These are phyloP conservation scores for Metschnikowia lachancei DNA, from an alignment of 805 yeast species.

Conservation along the genomic window DNA sequence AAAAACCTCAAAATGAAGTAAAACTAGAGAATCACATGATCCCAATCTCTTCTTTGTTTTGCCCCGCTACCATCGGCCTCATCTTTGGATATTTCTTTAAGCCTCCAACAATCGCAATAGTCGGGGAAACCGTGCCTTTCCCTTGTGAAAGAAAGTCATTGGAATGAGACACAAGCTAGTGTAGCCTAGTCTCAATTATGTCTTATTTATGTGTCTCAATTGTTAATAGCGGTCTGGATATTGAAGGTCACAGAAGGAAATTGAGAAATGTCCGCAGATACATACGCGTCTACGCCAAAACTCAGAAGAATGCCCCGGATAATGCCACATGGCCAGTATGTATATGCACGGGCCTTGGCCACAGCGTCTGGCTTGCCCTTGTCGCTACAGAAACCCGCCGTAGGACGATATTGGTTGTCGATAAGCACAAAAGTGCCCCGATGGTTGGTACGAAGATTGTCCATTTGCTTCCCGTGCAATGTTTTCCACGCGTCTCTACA, in stretches of 20 bases:
- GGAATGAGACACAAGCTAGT: too few relatives aligned
- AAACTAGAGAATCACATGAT: too few relatives aligned
- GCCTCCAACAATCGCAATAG: too few relatives aligned
- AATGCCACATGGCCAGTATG: constrained; percentile 75
- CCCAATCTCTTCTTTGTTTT: too few relatives aligned
- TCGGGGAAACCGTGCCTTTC: too few relatives aligned
- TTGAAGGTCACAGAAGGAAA: constrained; percentile 72
- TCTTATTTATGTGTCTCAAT: constrained; percentile 15
- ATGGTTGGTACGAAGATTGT: constrained; percentile 88
- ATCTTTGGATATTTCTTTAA: too few relatives aligned
- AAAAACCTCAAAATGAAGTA: too few relatives aligned
- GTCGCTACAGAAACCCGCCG: constrained; percentile 49
- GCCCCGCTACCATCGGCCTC: too few relatives aligned
- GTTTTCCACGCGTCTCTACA: constrained; percentile 90
- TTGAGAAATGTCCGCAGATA: constrained; percentile 59
- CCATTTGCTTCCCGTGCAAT: constrained; percentile 82
- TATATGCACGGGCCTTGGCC: constrained; percentile 44
- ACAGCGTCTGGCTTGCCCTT: constrained; percentile 44
- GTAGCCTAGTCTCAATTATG: too few relatives aligned
- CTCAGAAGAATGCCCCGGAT: constrained; percentile 69
- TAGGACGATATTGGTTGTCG: constrained; percentile 60
- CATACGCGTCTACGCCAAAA: constrained; percentile 64
- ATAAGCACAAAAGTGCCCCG: constrained; percentile 78
- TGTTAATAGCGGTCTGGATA: constrained; percentile 54
- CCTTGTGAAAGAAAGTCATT: not conserved